phyloP scores from a whole-genome alignment of 169 alveolate species.

The Eimeria sp. region DNA sequence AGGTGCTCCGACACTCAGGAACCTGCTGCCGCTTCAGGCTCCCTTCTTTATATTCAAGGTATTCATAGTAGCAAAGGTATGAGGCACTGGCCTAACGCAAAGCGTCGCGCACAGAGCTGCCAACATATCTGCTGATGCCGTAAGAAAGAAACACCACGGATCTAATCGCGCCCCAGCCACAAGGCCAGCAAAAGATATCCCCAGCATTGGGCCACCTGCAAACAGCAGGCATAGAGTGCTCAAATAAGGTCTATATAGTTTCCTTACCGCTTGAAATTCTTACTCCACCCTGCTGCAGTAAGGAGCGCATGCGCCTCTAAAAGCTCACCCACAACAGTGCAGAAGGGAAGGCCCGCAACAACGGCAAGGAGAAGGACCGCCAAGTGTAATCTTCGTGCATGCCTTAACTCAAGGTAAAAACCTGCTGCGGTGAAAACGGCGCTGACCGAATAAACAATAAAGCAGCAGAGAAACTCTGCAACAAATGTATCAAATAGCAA shows the following conservation, averaged over 20 bases:
- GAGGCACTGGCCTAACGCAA: constrained; percentile 2
- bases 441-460: constrained; percentile 23
- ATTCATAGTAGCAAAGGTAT: neutral
- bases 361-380: constrained; percentile 60
- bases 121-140: constrained; percentile 40
- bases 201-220: constrained; percentile 76
- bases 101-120: constrained; percentile 47
- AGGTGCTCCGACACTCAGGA: neutral
- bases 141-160: constrained; percentile 55
- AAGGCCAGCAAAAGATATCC: constrained; percentile 41
- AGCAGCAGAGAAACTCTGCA: constrained; percentile 51
- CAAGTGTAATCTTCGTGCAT: constrained; percentile 27
- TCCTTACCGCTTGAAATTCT: neutral
- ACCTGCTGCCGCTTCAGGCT: neutral
- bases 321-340: constrained; percentile 61
- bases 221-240: neutral
- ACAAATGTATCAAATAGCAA: constrained; percentile 29
- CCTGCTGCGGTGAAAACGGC: constrained; percentile 29
- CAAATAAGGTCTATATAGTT: neutral
- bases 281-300: neutral
- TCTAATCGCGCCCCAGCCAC: constrained; percentile 60
- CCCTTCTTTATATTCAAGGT: neutral
- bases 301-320: neutral
- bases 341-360: constrained; percentile 53
- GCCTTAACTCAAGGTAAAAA: constrained; percentile 25